Conservation (phyloP, 345 rosid species). For the Gossypium raimondii region DNA sequence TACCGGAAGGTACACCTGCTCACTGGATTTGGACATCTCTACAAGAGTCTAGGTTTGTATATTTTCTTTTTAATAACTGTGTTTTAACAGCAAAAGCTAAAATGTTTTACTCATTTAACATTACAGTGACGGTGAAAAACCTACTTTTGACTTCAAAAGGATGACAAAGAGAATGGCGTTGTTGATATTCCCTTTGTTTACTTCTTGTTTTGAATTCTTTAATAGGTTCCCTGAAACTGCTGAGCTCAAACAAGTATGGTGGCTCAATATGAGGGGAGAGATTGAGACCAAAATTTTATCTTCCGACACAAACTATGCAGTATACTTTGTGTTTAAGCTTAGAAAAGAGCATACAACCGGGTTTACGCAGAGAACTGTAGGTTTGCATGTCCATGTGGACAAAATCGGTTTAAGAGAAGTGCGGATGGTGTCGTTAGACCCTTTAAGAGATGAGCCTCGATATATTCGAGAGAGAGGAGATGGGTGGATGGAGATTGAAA, state of each 20-base stretch:
- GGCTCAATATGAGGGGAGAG: conserved; percentile 18
- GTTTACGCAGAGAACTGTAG: neutral
- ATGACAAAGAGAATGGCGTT: too few relatives aligned
- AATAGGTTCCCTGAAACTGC: conserved; percentile 21
- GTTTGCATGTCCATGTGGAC: neutral
- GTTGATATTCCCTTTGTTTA: neutral
- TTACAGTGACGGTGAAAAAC: too few relatives aligned
- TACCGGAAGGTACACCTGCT: conserved; percentile 28
- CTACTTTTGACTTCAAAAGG: too few relatives aligned
- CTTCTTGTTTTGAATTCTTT: neutral
- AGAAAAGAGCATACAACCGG: neutral
- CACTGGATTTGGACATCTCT: conserved; percentile 29
- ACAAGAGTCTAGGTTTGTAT: conserved; percentile 26
- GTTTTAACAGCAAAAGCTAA: too few relatives aligned
- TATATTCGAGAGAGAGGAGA: conserved; percentile 22
- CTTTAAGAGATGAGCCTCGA: neutral
- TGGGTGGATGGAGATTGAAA: conserved; percentile 39
- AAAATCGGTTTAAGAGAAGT: neutral
- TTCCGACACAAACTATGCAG: conserved; percentile 20
- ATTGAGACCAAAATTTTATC: conserved; percentile 14
- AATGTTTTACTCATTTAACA: too few relatives aligned
- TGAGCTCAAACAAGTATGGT: neutral
- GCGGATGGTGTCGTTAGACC: neutral
- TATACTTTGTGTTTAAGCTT: conserved; percentile 21
- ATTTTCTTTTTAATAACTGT: neutral